These are phyloP conservation scores for Colletotrichum tropicicola DNA, from an alignment of 2,329 filamentous ascomycete species.

Conservation along the genomic window DNA sequence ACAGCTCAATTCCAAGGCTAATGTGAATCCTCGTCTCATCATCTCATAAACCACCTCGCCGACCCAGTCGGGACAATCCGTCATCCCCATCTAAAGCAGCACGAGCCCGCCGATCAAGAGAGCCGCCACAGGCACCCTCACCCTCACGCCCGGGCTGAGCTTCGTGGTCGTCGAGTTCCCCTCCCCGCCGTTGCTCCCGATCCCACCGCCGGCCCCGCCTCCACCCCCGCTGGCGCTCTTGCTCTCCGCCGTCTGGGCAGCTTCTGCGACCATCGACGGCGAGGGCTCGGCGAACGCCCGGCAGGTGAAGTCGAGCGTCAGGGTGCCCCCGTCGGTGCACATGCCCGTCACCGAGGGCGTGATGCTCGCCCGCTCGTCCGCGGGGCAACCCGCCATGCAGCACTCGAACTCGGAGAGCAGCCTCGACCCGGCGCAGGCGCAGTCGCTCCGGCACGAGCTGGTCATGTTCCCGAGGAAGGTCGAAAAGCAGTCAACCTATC, in stretches of 20 bases:
- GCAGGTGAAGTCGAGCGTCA: not conserved
- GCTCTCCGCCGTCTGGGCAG: not conserved
- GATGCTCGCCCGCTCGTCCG: not conserved
- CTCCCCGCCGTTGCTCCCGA: not conserved
- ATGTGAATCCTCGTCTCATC: no score
- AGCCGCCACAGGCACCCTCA: not conserved
- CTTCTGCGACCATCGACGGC: constrained; percentile 38
- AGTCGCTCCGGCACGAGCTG: not conserved
- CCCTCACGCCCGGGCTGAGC: not conserved
- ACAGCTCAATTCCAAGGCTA: no score
- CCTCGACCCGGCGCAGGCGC: not conserved
- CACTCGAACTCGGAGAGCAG: not conserved
- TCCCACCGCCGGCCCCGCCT: not conserved
- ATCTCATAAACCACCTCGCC: no score
- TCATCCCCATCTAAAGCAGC: not conserved
- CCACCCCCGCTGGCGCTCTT: not conserved
- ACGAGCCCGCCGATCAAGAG: not conserved
- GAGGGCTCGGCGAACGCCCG: constrained; percentile 36
- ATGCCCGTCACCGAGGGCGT: not conserved
- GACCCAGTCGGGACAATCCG: no score
- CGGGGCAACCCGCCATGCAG: not conserved
- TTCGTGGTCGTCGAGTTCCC: not conserved
- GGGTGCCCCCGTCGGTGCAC: not conserved
- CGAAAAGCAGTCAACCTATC: not conserved
- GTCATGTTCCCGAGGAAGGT: not conserved